Evolutionary conservation across 2,329 filamentous ascomycete genomes (phyloP), one percentile per base, ranked within the genome.

Genomic region (Fusarium stilboides): DNA sequence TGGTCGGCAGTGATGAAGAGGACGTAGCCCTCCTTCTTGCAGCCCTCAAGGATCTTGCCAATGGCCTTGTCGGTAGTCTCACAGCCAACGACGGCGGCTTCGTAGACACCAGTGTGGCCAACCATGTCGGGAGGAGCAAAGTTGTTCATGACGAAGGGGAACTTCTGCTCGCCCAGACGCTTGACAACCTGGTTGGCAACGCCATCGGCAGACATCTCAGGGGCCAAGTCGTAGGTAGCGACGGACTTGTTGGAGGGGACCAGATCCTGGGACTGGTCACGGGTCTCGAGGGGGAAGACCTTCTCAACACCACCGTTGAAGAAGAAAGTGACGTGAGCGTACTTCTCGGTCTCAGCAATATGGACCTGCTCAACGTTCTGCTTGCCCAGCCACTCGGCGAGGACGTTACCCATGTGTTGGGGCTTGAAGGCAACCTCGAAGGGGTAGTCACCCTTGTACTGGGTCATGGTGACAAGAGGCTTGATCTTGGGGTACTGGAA

Each of bases 61-160:
- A 99, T 99, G 56, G 93, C 95, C 85, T 92, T 93, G 81, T 99
- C 96, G 14, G 96, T 99, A 72, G 95, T 91, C 72, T 90, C 86
- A 74, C 92, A 91, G 75, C 91, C 96, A 77, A 96, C 79, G 68
- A 99, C 91, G 59, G 96, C 96, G 31, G 96, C 95, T 75, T 98
- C 91, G 83, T 98, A 98, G 64, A 97, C 94, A 78, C 96, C 96
- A 13, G 96, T 99, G 85, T 99, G 96, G 74, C 96, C 96, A 71
- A 99, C 96, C 96, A 99, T 99, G 84, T 99, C 96, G 19, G 96
- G 96, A 42, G 96, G 96, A 42, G 96, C 96, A 82, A 99, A 98
- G 89, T 99, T 99, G 90, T 98, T 98, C 96, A 99, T 99, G 81
- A 99, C 87, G 78, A 99, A 98, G 78, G 96, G 94, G 83, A 94